These are phyloP conservation scores for Acanthamoeba castellanii DNA, from an alignment of 208 protist species.

Conservation along the genomic window DNA sequence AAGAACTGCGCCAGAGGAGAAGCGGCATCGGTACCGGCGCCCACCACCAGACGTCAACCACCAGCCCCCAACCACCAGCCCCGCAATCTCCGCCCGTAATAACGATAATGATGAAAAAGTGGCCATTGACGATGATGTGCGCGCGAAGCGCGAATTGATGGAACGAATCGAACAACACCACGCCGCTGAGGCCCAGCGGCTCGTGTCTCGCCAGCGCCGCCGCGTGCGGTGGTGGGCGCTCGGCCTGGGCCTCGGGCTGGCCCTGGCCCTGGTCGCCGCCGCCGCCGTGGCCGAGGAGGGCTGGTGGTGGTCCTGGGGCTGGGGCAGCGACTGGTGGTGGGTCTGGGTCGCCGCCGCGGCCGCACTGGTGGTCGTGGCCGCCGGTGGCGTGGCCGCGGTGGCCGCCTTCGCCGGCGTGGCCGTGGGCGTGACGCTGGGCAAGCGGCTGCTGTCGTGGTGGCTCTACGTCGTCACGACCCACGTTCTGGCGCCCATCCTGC, in stretches of 20 bases:
- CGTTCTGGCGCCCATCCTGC: slow-evolving; percentile 5
- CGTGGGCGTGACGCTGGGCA: not conserved
- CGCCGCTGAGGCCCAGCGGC: too few relatives aligned
- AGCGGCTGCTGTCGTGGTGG: slow-evolving; percentile 30
- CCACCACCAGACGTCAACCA: not conserved
- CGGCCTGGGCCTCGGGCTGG: not conserved
- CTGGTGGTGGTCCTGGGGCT: slow-evolving; percentile 6
- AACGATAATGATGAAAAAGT: not conserved
- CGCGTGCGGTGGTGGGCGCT: not conserved
- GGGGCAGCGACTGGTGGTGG: slow-evolving; percentile 21
- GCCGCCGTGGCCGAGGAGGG: not conserved
- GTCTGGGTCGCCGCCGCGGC: not conserved
- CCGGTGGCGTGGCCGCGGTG: not conserved
- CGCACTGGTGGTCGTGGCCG: not conserved
- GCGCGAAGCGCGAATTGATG: not conserved
- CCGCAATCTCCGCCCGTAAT: too few relatives aligned
- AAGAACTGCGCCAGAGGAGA: not conserved
- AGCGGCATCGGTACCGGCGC: not conserved
- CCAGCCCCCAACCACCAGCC: too few relatives aligned
- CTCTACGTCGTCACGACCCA: slow-evolving; percentile 32
- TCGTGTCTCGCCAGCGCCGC: not conserved
- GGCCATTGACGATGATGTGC: not conserved
- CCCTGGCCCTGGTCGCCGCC: not conserved
- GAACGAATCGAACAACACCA: not conserved
- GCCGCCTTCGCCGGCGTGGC: not conserved